A percentile compares a stretch with the other conserved stretches of the same genome.
Conservation (phyloP, 148 eudicot genomes). For the Selenicereus undatus region DNA sequence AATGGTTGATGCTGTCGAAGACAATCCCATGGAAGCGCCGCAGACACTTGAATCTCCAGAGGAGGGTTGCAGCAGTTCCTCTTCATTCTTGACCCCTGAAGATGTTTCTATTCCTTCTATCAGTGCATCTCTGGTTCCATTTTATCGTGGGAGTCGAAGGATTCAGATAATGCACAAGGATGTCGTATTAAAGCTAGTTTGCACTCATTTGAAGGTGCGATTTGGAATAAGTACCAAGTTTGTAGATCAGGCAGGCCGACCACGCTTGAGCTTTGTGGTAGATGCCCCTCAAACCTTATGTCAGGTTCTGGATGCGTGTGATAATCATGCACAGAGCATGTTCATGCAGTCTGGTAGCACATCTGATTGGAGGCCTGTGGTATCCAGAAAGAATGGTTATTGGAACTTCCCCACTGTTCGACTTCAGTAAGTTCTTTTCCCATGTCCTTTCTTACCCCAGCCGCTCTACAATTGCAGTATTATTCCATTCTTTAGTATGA, state of each 20-base stretch:
- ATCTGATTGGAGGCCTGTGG: constrained; percentile 78
- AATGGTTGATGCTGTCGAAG: constrained; percentile 43
- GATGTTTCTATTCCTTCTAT: constrained; percentile 49
- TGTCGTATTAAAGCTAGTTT: constrained; percentile 39
- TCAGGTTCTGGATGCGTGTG: constrained; percentile 61
- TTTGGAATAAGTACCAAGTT: constrained; percentile 69
- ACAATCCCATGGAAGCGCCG: constrained; percentile 42
- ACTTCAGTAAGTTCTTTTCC: constrained; percentile 63
- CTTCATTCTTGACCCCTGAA: constrained; percentile 51
- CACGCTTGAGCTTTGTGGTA: constrained; percentile 75
- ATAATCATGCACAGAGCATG: constrained; percentile 49
- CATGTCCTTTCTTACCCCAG: constrained; percentile 3
- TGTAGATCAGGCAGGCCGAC: constrained; percentile 71
- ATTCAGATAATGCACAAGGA: constrained; percentile 57
- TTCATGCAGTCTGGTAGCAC: constrained; percentile 58
- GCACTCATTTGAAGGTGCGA: constrained; percentile 51
- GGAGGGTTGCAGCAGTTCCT: constrained; percentile 31
- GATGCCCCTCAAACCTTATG: constrained; percentile 71
- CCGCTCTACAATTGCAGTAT: neutral
- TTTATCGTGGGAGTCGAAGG: constrained; percentile 43
- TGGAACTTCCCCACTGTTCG: constrained; percentile 64
- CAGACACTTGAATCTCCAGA: constrained; percentile 28
- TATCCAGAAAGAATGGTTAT: constrained; percentile 66
- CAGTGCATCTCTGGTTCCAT: constrained; percentile 38
- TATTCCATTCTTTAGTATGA: neutral